Percentiles rank a stretch among this genome's conserved stretches.
Evolutionary conservation across 345 rosid species (phyloP).

Genomic region (Noccaea caerulescens): DNA sequence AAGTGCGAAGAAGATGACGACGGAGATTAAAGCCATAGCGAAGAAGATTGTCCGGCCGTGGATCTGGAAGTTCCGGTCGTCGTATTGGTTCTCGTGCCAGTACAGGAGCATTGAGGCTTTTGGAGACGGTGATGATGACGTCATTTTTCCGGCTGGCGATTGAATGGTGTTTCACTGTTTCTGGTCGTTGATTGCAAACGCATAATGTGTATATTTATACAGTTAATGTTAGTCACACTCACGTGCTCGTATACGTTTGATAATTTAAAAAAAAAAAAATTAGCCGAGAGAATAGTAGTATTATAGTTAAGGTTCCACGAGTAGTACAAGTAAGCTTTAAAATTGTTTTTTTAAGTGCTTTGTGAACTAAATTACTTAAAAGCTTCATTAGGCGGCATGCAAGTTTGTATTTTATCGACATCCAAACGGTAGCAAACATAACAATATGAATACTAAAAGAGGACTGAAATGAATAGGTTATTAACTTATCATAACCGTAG

Average conservation of each 20-base stretch:
- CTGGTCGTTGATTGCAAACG: conserved; percentile 13
- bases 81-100: conserved; percentile 47
- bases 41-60: conserved; percentile 33
- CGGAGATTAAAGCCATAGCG: conserved; percentile 32
- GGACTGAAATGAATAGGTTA: not conserved
- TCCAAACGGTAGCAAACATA: not conserved
- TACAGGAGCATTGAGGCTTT: conserved; percentile 35
- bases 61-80: conserved; percentile 34
- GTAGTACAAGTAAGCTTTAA: conserved; percentile 14
- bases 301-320: conserved; percentile 10
- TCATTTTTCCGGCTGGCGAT: conserved; percentile 21
- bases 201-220: conserved; percentile 5
- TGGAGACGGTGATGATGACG: conserved; percentile 45
- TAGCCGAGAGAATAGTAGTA: not conserved
- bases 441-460: not conserved
- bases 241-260: conserved; percentile 16
- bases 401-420: not conserved
- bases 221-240: conserved; percentile 14
- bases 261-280: not conserved
- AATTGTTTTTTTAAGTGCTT: not conserved
- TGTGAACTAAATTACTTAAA: not conserved
- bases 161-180: not conserved
- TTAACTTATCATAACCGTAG: no score
- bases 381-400: conserved; percentile 15
- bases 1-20: conserved; percentile 33